These are phyloP conservation scores for Cutaneotrichosporon sp. DNA, from an alignment of 1,284 basidiomycete genomes.

Conservation along the genomic window DNA sequence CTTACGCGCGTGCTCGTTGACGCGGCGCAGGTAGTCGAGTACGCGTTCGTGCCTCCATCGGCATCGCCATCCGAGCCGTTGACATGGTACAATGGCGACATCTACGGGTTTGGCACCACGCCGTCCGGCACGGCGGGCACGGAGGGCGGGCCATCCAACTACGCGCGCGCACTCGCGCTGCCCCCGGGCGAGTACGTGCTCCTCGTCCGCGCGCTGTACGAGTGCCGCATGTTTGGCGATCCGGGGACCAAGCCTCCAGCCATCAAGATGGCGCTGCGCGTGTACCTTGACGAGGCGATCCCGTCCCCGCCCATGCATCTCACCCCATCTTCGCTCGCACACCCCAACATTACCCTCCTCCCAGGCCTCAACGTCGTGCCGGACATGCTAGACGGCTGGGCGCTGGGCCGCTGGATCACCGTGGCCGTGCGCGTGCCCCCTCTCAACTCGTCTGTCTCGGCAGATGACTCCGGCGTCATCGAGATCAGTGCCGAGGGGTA, in stretches of 20 bases:
- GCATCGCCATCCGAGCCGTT: neutral
- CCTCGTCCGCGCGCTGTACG: constrained; percentile 45
- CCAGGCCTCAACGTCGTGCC: constrained; percentile 28
- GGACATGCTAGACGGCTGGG: constrained; percentile 37
- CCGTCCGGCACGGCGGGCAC: constrained; percentile 12
- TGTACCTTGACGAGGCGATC: constrained; percentile 21
- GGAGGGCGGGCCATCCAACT: constrained; percentile 25
- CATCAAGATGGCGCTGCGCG: constrained; percentile 34
- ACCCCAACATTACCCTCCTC: neutral
- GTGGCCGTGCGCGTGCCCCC: constrained; percentile 26
- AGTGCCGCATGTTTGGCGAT: constrained; percentile 51
- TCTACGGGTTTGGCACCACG: constrained; percentile 43
- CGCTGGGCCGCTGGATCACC: constrained; percentile 39
- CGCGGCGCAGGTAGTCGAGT: constrained; percentile 42
- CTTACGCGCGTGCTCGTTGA: constrained; percentile 36
- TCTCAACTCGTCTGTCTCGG: neutral
- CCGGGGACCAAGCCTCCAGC: constrained; percentile 32
- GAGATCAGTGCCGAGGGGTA: constrained; percentile 7
- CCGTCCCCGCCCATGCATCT: neutral
- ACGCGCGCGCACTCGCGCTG: constrained; percentile 35
- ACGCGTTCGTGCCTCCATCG: constrained; percentile 39
- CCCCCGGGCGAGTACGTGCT: constrained; percentile 38
- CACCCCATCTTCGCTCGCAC: neutral
- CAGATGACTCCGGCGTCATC: constrained; percentile 1
- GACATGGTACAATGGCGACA: constrained; percentile 48